Base-by-base conservation (phyloP, 352 stramenopile species). In the Globisporangium spiculum region DNA sequence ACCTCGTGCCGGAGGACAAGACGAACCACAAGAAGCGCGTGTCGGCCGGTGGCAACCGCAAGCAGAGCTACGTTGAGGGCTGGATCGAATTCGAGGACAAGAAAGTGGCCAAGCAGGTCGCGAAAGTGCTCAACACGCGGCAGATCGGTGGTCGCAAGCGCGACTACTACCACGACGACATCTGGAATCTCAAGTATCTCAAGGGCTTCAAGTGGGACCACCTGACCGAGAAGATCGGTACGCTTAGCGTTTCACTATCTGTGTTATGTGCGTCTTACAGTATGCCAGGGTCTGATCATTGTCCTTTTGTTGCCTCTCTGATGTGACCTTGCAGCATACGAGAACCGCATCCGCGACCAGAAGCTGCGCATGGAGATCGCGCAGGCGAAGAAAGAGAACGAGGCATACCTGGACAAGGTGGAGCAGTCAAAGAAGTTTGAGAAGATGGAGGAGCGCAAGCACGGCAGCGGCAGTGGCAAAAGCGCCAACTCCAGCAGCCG, bases 151-250 rank as follows among this genome's bases (percentile, higher is more conserved):
- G 94, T 61, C 98, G 98, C 68, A 98, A 98, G 70, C 90, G 90
- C 69, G 86, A 94, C 60, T 98, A 98, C 76, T 99, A 98, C 89
- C 96, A 98, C 76, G 96, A 98, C 73, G 91, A 99, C 75, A 92
- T 99, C 34, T 99, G 98, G 98, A 99, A 98, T 76, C 79, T 99
- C 67, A 99, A 99, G 81, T 99, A 99, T 84, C 83, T 99, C 69
- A 93, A 91, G 48, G 96, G 96, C 24, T 99, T 99, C 78, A 98
- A 99, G 78, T 99, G 98, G 98, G 87, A 94, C 50, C 95, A 99
- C 71, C 78, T 99, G 44, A 99, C 97, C 3, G 98, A 99, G 79
- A 99, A 99, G 77, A 95, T 99, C 67, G 96, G 66, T 79, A 88
- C 22, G 92, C 90, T 69, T 86, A 65, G 77, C 3, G 38, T 63